Evolutionary conservation across 2,329 filamentous ascomycete genomes (phyloP).

Genomic region (Trichoderma sp.): DNA sequence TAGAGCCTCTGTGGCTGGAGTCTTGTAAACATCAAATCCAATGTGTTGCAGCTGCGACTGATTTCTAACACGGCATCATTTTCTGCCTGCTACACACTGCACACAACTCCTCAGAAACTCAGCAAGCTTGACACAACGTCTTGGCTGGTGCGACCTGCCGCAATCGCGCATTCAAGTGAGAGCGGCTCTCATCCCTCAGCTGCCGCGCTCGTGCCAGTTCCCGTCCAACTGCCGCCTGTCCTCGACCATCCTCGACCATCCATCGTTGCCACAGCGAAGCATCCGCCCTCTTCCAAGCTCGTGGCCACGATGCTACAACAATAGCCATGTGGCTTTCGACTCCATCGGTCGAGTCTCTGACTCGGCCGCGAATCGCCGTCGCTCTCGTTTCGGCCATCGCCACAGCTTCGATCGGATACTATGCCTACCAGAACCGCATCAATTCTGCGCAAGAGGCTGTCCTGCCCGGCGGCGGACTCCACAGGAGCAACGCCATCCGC

Average conservation of each 20-base stretch:
- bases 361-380: constrained; percentile 54
- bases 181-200: neutral
- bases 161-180: neutral
- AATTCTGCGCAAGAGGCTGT: constrained; percentile 23
- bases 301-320: constrained; percentile 33
- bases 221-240: neutral
- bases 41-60: neutral
- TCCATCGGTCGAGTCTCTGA: constrained; percentile 52
- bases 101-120: neutral
- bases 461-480: constrained; percentile 43
- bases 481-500: constrained; percentile 66
- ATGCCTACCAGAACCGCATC: constrained; percentile 47
- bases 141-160: neutral
- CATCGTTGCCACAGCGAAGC: neutral
- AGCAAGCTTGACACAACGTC: neutral
- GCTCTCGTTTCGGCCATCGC: constrained; percentile 55
- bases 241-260: neutral
- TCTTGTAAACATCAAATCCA: neutral
- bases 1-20: neutral
- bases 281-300: neutral
- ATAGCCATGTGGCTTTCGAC: constrained; percentile 48
- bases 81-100: neutral
- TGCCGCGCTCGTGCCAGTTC: neutral
- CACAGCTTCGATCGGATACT: constrained; percentile 56
- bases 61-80: neutral